These are phyloP conservation scores for Entomophthora muscae DNA, from an alignment of 371 early-diverging fungal species.

Conservation along the genomic window DNA sequence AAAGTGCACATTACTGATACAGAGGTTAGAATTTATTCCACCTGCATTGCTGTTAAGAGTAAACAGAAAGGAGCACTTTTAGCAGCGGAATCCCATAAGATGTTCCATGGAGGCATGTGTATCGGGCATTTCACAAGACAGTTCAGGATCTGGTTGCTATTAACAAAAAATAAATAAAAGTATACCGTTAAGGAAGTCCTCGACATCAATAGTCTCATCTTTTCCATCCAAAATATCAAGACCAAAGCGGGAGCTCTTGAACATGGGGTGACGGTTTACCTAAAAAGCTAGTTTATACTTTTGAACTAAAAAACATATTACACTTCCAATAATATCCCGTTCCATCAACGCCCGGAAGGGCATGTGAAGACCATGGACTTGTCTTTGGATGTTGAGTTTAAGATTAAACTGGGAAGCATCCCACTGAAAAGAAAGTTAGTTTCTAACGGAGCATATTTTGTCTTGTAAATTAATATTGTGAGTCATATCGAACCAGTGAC, in stretches of 20 bases:
- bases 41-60: no score
- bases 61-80: no score
- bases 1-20: no score
- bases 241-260: conserved; percentile 56
- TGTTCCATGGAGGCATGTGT: conserved; percentile 5
- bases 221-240: conserved; percentile 71
- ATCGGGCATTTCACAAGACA: conserved; percentile 4
- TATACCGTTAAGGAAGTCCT: conserved; percentile 72
- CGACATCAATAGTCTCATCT: conserved; percentile 74
- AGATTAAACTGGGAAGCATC: conserved; percentile 61
- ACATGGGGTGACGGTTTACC: conserved; percentile 34
- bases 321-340: conserved; percentile 44
- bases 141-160: neutral
- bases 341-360: conserved; percentile 88
- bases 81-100: neutral
- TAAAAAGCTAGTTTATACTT: conserved; percentile 10
- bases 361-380: conserved; percentile 68
- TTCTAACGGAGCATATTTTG: no score
- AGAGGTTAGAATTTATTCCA: no score
- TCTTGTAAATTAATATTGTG: no score
- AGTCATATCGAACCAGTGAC: conserved; percentile 1
- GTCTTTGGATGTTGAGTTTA: conserved; percentile 58
- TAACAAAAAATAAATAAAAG: neutral
- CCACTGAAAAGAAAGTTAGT: conserved; percentile 40
- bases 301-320: conserved; percentile 18